Evolutionary conservation across 2,329 filamentous ascomycete genomes (phyloP), one percentile per base, ranked within the genome.

Genomic region (Amauroascus niger): DNA sequence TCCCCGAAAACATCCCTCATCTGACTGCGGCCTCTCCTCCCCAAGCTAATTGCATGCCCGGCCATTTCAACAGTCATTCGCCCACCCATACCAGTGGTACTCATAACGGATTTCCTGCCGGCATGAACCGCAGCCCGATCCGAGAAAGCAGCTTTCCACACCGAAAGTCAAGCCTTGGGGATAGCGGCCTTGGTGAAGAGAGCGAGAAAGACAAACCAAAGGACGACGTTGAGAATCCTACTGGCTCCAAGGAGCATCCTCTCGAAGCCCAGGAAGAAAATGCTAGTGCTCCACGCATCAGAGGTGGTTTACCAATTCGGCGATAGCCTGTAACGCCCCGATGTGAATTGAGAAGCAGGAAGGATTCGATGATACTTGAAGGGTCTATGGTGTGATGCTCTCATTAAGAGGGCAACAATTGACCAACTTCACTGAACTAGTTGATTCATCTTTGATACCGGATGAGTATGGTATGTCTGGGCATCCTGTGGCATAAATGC

Each of bases 1-100:
- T 90, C 49, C 89, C 90, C 61, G 89, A 95, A 74, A 94, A 94
- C 71, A 95, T 96, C 71, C 90, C 90, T 28, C 89, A 95, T 75
- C 80, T 91, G 62, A 83, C 85, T 41, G 85, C 85, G 54, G 83
- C 85, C 57, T 79, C 71, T 64, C 63, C 71, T 70, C 61, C 69
- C 67, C 46, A 61, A 58, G 44, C 30, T 35, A 49, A 55, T 48
- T 53, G 50, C 37, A 49, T 59, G 9, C 57, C 62, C 54, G 63
- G 58, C 30, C 61, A 64, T 16, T 66, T 64, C 61, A 66, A 68
- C 55, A 63, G 64, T 35, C 66, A 67, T 58, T 64, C 65, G 44
- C 60, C 63, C 16, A 59, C 60, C 52, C 58, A 49, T 52, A 35
- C 33, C 6, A 45, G 49, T 14, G 48, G 53, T 22, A 35, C 40